phyloP scores from a whole-genome alignment of 192 early-diverging fungal species.

The Linnemannia schmuckeri region DNA sequence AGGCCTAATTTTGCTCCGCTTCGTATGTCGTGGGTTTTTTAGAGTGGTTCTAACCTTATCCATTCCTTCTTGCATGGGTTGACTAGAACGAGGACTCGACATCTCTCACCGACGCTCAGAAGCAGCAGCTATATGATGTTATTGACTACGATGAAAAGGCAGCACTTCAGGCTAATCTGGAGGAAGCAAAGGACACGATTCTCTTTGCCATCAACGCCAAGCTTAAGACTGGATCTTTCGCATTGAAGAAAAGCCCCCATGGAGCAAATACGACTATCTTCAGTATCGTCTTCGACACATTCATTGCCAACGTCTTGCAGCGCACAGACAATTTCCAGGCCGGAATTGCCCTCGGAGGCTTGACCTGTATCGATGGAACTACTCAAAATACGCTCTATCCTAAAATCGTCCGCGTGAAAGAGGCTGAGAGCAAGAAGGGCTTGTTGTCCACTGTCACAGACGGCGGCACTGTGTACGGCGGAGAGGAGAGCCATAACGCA shows the following conservation, averaged over 20 bases:
- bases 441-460: conserved; percentile 56
- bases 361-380: conserved; percentile 74
- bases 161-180: conserved; percentile 64
- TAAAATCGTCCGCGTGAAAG: conserved; percentile 68
- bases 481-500: conserved; percentile 27
- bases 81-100: conserved; percentile 51
- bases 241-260: conserved; percentile 73
- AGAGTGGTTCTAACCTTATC: neutral
- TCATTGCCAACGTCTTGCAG: conserved; percentile 69
- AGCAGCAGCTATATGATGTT: conserved; percentile 91
- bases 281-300: conserved; percentile 73
- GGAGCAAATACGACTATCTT: conserved; percentile 60
- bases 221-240: conserved; percentile 85
- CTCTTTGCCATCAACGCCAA: conserved; percentile 72
- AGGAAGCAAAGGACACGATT: conserved; percentile 76
- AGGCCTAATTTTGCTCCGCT: neutral
- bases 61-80: neutral
- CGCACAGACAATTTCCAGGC: conserved; percentile 67
- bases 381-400: conserved; percentile 67
- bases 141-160: conserved; percentile 94
- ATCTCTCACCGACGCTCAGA: conserved; percentile 84
- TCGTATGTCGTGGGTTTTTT: neutral
- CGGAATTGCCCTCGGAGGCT: conserved; percentile 69
- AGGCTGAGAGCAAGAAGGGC: conserved; percentile 57
- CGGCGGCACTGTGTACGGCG: conserved; percentile 52